These are phyloP conservation scores for Alternaria sp. DNA, from an alignment of 2,329 filamentous ascomycete species.

Conservation along the genomic window DNA sequence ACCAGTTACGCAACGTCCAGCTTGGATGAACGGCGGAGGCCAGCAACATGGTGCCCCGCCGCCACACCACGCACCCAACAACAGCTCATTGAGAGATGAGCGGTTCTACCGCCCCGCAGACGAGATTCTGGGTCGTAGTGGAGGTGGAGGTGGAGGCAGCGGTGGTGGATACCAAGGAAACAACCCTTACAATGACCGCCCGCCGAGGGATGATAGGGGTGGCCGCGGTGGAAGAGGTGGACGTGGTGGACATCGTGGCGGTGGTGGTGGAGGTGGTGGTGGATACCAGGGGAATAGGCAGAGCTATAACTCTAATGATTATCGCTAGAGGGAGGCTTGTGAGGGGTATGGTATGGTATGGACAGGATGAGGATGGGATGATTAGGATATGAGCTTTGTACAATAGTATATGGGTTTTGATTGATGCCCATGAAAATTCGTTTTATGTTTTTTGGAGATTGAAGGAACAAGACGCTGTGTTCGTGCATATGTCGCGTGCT, in stretches of 20 bases:
- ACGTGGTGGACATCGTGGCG: slow-evolving; percentile 35
- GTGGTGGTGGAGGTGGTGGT: slow-evolving; percentile 16
- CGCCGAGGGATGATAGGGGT: slow-evolving; percentile 22
- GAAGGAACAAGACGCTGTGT: background rate
- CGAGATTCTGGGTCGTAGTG: slow-evolving; percentile 32
- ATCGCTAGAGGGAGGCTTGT: background rate
- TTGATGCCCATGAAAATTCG: background rate
- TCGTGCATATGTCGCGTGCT: too few species aligned
- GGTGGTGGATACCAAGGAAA: slow-evolving; percentile 23
- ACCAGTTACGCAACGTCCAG: slow-evolving; percentile 20
- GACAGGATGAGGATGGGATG: background rate
- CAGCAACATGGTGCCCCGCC: slow-evolving; percentile 29
- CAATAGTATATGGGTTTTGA: background rate
- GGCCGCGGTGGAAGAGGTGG: slow-evolving; percentile 29
- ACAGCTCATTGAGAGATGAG: slow-evolving; percentile 30
- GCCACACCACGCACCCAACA: slow-evolving; percentile 25
- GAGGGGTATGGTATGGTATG: background rate
- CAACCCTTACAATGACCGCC: slow-evolving; percentile 29
- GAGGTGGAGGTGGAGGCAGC: slow-evolving; percentile 17
- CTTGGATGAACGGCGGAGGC: slow-evolving; percentile 27
- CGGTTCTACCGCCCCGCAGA: slow-evolving; percentile 33
- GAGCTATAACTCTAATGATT: slow-evolving; percentile 26
- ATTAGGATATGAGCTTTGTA: background rate
- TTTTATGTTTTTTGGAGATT: background rate
- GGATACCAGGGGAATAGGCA: slow-evolving; percentile 20